A percentile compares a stretch with the other conserved stretches of the same genome.
phyloP scores from a whole-genome alignment of 2,329 filamentous ascomycete species.

The Hymenotorrendiella dingleyae region DNA sequence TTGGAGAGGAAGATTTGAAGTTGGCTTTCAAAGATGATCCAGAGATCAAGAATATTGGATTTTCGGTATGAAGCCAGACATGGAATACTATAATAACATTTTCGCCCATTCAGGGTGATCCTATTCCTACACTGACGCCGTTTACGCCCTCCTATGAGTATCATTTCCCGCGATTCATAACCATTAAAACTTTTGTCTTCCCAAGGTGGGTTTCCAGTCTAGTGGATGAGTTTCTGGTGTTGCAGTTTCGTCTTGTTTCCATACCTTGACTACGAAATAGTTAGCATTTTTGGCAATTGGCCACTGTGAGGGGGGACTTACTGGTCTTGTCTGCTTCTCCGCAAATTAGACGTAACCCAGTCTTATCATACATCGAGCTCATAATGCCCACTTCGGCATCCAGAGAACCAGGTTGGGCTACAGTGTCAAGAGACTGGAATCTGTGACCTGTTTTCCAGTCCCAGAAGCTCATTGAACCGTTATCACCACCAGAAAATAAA shows the following conservation, averaged over 20 bases:
- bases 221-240: slow-evolving; percentile 88
- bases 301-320: slow-evolving; percentile 33
- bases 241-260: slow-evolving; percentile 88
- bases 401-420: slow-evolving; percentile 86
- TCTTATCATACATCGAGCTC: slow-evolving; percentile 86
- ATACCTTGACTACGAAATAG: slow-evolving; percentile 67
- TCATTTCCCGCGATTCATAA: slow-evolving; percentile 11
- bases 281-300: slow-evolving; percentile 23
- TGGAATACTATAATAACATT: no score
- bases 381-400: slow-evolving; percentile 95
- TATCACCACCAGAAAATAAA: slow-evolving; percentile 87
- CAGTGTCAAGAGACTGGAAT: slow-evolving; percentile 85
- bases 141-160: slow-evolving; percentile 23
- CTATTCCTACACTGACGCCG: slow-evolving; percentile 13
- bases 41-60: slow-evolving; percentile 60
- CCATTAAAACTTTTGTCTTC: slow-evolving; percentile 64
- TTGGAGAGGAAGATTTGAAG: slow-evolving; percentile 87
- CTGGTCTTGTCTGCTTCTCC: slow-evolving; percentile 96
- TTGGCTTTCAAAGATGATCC: slow-evolving; percentile 83
- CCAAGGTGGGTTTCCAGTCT: slow-evolving; percentile 81
- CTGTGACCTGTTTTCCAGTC: slow-evolving; percentile 96
- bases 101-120: no score
- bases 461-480: slow-evolving; percentile 96
- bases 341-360: slow-evolving; percentile 81
- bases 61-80: slow-evolving; percentile 19